A percentile compares a stretch with the other conserved stretches of the same genome.
Evolutionary conservation across 176 grass and related monocot species (phyloP).

Genomic region (Musa itinerans): DNA sequence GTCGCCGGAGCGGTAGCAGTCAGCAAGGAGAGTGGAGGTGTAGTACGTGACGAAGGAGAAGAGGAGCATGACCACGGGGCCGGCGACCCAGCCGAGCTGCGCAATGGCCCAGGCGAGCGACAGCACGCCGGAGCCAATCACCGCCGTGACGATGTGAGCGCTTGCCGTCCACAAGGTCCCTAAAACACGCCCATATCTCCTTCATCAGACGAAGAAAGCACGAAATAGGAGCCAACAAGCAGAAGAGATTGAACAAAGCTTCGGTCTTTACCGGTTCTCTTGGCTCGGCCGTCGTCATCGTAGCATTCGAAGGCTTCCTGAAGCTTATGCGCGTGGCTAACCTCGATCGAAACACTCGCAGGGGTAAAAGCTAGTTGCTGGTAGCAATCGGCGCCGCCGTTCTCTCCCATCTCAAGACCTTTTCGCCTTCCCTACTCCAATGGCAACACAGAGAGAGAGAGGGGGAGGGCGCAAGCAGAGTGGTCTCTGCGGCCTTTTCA

Average conservation of each 20-base stretch:
- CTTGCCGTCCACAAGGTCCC: conserved; percentile 75
- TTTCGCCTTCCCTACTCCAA: no score
- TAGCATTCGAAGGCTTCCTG: no score
- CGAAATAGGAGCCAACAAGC: not conserved
- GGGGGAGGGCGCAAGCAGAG: no score
- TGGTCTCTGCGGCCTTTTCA: no score
- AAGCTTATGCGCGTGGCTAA: no score
- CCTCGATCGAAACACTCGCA: no score
- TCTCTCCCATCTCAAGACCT: no score
- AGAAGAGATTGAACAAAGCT: not conserved
- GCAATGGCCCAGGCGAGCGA: conserved; percentile 88
- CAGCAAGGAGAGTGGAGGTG: conserved; percentile 72
- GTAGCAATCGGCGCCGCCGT: no score
- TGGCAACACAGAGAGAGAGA: no score
- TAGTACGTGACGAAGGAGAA: conserved; percentile 85
- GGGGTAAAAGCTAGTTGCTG: no score
- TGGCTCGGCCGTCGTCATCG: not conserved
- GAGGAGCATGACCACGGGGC: conserved; percentile 48
- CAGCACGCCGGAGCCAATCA: conserved; percentile 97
- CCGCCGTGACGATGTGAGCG: conserved; percentile 84
- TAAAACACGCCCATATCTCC: conserved; percentile 9
- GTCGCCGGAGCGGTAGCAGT: conserved; percentile 66
- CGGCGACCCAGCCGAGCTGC: conserved; percentile 76
- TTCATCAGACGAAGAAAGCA: not conserved
- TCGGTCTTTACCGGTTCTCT: not conserved